Percentiles rank a stretch among this genome's conserved stretches.
These are phyloP conservation scores for Aureobasidium sp. DNA, from an alignment of 2,329 filamentous ascomycete genomes.

Conservation along the genomic window DNA sequence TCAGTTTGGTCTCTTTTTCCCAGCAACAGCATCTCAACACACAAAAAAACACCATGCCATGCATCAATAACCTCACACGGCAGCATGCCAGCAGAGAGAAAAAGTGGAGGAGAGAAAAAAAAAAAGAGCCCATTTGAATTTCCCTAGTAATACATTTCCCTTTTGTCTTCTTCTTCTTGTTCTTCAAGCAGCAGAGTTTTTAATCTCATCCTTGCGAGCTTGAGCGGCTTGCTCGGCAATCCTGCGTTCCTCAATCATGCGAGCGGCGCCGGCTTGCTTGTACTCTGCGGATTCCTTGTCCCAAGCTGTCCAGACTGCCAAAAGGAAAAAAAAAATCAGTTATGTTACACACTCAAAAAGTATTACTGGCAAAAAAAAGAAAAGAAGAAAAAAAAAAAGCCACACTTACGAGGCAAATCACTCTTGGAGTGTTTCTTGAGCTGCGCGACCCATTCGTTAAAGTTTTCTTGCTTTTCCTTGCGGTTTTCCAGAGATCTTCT, in stretches of 20 bases:
- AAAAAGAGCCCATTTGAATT: no score
- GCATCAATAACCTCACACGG: neutral
- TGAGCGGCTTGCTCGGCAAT: constrained; percentile 26
- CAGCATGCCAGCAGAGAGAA: neutral
- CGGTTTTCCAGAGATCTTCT: constrained; percentile 76
- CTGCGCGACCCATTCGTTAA: constrained; percentile 76
- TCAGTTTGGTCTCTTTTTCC: no score
- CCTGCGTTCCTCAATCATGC: constrained; percentile 27
- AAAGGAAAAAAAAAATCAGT: no score
- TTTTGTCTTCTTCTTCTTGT: neutral
- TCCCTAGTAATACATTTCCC: no score
- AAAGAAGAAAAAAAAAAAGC: neutral
- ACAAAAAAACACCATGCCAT: neutral
- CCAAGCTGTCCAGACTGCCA: constrained; percentile 33
- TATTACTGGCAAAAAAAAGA: neutral
- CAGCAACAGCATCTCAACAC: neutral
- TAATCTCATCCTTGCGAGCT: constrained; percentile 28
- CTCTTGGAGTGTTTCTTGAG: constrained; percentile 87
- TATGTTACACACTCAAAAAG: no score
- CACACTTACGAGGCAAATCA: constrained; percentile 73
- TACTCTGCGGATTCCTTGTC: constrained; percentile 28
- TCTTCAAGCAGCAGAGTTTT: constrained; percentile 19
- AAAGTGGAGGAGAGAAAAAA: neutral
- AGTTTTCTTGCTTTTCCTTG: constrained; percentile 70
- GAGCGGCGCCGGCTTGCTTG: constrained; percentile 22